Base-by-base conservation (phyloP, 208 protist genomes). In the Wallacemonas sp. region DNA sequence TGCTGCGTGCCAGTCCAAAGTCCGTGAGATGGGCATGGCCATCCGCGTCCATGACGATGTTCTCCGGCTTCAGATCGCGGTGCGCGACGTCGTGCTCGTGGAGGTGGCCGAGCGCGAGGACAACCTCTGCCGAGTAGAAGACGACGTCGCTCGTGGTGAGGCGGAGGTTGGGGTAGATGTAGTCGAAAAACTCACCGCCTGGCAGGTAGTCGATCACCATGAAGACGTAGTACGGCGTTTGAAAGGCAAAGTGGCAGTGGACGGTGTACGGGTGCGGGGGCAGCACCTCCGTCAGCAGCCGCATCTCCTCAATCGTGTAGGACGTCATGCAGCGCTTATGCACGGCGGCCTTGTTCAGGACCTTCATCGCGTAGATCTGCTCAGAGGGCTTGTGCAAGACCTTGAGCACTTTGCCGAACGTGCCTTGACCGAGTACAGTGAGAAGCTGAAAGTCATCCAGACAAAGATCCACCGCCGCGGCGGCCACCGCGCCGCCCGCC, bases 371-470 rank as follows among this genome's bases (percentile, higher is more conserved):
- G 70, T 94, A 97, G 22, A 92, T 78, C 59, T 81, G 76, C 23
- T 67, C 76, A 14, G 72, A 82, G 7, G 76, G 66, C 66, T 73
- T 73, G 42, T 79, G 65, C 23, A 76, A 65, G 25, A 98, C 96
- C 68, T 98, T 95, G 26, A 98, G 84, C 22, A 99, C 97, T 41
- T 97, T 94, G n/a, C 95, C 96, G 70, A 99, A 98, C 38, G 91
- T 94, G 28, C 97, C 97, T 29, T 84, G 79, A 20, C 97, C 97
- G 20, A 99, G 67, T 5, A 96, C 81, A 0, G 84, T 94, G 25
- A 98, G 62, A 7, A 97, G 75, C 48, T 93, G 65, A 82, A 97
- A 98, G 74, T 98, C 88, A 18, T 79, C 57, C 25, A 93, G 67
- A 22, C 63, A 71, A 0, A 93, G 76, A 54, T n/a, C n/a, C n/a